Evolutionary conservation across 1,284 basidiomycete species (phyloP).

Genomic region (Porogramme epimiltina): DNA sequence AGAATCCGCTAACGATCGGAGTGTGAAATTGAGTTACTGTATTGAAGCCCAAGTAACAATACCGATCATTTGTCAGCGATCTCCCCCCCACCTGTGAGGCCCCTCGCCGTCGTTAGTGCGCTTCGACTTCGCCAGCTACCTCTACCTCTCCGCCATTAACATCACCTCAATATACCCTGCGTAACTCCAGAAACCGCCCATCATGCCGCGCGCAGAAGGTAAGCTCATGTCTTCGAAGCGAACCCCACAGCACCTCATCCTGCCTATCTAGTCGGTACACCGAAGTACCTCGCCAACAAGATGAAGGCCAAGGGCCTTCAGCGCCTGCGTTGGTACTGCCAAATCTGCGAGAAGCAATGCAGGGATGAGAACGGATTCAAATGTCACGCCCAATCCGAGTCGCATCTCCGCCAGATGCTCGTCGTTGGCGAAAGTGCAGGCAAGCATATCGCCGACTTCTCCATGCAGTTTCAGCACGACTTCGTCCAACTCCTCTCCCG

Average conservation of each 20-base stretch:
- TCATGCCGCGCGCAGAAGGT: slow-evolving; percentile 83
- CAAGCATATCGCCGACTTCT: slow-evolving; percentile 90
- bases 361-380: slow-evolving; percentile 98
- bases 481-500: slow-evolving; percentile 89
- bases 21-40: not conserved
- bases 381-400: slow-evolving; percentile 83
- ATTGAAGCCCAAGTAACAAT: not conserved
- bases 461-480: slow-evolving; percentile 86
- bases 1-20: too few species aligned
- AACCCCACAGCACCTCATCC: not conserved
- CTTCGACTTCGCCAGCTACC: not conserved
- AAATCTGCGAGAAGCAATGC: slow-evolving; percentile 96
- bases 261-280: slow-evolving; percentile 69
- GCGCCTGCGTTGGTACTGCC: slow-evolving; percentile 93
- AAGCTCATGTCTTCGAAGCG: slow-evolving; percentile 6
- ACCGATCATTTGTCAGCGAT: slow-evolving; percentile 8
- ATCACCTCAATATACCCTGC: not conserved
- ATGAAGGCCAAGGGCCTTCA: slow-evolving; percentile 97
- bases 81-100: not conserved
- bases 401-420: slow-evolving; percentile 94
- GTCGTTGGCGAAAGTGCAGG: slow-evolving; percentile 93
- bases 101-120: slow-evolving; percentile 1
- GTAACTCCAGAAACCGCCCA: slow-evolving; percentile 26
- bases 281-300: slow-evolving; percentile 91
- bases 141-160: not conserved